These are phyloP conservation scores for Halenospora varia DNA, from an alignment of 495 filamentous ascomycete species.

Conservation along the genomic window DNA sequence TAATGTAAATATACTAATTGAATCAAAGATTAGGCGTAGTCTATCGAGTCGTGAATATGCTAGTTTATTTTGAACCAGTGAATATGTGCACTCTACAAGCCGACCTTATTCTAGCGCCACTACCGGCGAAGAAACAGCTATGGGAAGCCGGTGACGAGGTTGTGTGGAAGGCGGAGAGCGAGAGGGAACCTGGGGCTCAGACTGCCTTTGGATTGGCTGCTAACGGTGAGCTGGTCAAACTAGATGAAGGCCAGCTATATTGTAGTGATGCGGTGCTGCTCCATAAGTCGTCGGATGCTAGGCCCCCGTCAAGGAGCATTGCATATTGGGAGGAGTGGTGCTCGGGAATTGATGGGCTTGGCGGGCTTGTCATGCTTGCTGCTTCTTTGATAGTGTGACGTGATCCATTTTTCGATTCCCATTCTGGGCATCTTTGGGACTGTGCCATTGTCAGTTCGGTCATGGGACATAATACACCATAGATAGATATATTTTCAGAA, in stretches of 20 bases:
- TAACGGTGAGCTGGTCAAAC: conserved; percentile 33
- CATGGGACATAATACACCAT: too few species aligned
- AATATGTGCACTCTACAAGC: conserved; percentile 33
- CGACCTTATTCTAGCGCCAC: conserved; percentile 38
- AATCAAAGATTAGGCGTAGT: conserved; percentile 35
- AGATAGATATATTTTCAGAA: too few species aligned
- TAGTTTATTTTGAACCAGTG: conserved; percentile 42
- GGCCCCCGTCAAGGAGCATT: conserved; percentile 8
- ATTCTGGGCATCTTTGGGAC: too few species aligned
- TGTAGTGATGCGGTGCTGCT: conserved; percentile 21
- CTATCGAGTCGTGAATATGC: conserved; percentile 39
- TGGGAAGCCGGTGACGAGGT: conserved; percentile 41
- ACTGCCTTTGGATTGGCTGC: conserved; percentile 33
- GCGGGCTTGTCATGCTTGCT: conserved; percentile 40
- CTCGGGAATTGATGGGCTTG: conserved; percentile 40
- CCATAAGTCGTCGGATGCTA: conserved; percentile 17
- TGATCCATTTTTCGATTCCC: too few species aligned
- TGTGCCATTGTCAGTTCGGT: too few species aligned
- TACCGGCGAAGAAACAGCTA: conserved; percentile 42
- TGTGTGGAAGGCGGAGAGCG: conserved; percentile 31
- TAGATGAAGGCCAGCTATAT: conserved; percentile 20
- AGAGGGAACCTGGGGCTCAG: conserved; percentile 22
- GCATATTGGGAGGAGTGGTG: conserved; percentile 41
- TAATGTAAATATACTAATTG: conserved; percentile 16
- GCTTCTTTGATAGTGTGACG: conserved; percentile 34